phyloP scores from a whole-genome alignment of 73 alveolate species.

The Symbiodinium pilosum region DNA sequence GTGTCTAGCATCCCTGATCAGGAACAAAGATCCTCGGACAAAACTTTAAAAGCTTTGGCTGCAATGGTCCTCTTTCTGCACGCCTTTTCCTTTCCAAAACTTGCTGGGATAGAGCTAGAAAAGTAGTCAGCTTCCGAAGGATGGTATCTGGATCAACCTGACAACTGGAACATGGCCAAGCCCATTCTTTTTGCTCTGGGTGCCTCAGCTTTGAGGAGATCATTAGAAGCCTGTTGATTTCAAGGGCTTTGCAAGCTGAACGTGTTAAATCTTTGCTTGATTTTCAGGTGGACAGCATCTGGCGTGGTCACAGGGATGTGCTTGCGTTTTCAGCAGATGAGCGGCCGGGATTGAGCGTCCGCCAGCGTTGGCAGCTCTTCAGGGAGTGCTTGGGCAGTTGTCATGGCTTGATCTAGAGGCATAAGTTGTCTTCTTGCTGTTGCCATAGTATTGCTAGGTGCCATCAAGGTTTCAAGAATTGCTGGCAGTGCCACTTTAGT shows the following conservation, averaged over 20 bases:
- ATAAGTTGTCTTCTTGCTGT: neutral
- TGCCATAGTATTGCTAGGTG: neutral
- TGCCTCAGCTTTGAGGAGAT: neutral
- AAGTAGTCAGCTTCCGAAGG: neutral
- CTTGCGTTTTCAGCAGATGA: neutral
- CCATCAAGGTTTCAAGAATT: no score
- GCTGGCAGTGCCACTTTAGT: no score
- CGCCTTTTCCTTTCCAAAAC: no score
- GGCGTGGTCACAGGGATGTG: constrained; percentile 7
- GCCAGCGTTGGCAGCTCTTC: constrained; percentile 16
- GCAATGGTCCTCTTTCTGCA: no score
- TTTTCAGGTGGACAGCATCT: constrained; percentile 15
- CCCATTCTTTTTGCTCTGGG: neutral
- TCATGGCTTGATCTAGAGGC: neutral
- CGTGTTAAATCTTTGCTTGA: no score
- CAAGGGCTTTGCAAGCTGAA: no score
- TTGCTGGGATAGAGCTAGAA: no score
- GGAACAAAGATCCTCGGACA: no score
- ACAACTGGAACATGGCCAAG: neutral
- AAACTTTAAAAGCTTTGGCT: no score
- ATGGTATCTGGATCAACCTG: constrained; percentile 4
- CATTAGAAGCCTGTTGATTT: no score
- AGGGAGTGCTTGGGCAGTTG: neutral
- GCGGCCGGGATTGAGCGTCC: neutral
- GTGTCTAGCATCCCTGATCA: no score